Conservation (phyloP, 164 flowering plant species). For the Piper betle region DNA sequence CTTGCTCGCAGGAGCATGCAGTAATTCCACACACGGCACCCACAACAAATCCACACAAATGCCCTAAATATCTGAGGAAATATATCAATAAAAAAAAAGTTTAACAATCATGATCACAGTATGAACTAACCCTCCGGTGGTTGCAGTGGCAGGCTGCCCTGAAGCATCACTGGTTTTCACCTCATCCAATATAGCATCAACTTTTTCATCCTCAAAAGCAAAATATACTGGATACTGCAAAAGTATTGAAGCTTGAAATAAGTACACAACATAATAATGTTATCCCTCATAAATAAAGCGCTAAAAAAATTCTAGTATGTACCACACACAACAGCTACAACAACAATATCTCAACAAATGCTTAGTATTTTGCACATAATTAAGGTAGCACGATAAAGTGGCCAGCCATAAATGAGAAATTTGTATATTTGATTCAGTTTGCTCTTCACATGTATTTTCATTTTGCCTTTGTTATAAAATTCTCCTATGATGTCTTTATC, state of each 20-base stretch:
- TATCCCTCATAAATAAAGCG: background rate
- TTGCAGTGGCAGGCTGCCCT: conserved; percentile 94
- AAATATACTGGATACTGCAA: conserved; percentile 95
- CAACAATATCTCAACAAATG: background rate
- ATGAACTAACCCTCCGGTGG: conserved; percentile 88
- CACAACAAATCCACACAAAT: too few species aligned
- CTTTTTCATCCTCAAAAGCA: conserved; percentile 73
- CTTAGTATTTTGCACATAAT: too few species aligned
- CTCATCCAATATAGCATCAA: conserved; percentile 66
- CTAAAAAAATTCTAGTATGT: too few species aligned
- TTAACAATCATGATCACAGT: background rate
- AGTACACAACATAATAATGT: background rate
- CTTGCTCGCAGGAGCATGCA: too few species aligned
- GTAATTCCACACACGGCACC: too few species aligned
- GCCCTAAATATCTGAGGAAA: too few species aligned
- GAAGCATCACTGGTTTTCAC: conserved; percentile 68
- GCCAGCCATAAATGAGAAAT: too few species aligned
- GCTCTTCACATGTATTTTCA: too few species aligned
- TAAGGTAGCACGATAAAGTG: too few species aligned
- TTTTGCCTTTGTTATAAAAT: too few species aligned
- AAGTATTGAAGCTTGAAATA: conserved; percentile 2
- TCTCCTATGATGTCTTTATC: too few species aligned
- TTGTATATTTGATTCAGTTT: too few species aligned
- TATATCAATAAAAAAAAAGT: background rate
- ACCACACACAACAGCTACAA: background rate